These are phyloP conservation scores for Spathaspora passalidarum DNA, from an alignment of 805 yeast genomes.

Conservation along the genomic window DNA sequence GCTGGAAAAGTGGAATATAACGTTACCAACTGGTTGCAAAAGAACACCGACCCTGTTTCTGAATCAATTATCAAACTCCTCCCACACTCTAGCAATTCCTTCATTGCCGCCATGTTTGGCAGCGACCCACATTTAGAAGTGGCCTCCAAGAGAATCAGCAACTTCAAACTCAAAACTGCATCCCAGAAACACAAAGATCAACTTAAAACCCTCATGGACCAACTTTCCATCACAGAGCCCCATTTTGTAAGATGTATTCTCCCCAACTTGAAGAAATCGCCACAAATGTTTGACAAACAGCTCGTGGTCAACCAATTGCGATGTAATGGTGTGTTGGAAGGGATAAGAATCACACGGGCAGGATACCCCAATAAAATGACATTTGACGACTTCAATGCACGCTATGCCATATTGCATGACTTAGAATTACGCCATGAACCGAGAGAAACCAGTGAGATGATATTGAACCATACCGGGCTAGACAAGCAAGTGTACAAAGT, in stretches of 20 bases:
- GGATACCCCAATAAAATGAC: conserved; percentile 94
- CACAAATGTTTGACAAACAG: conserved; percentile 67
- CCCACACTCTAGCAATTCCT: conserved; percentile 51
- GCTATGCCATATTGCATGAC: conserved; percentile 60
- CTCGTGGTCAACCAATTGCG: conserved; percentile 85
- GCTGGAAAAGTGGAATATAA: conserved; percentile 96
- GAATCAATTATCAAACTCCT: conserved; percentile 67
- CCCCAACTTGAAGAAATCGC: conserved; percentile 76
- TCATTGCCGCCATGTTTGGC: conserved; percentile 56
- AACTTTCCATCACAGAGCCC: conserved; percentile 79
- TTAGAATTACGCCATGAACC: conserved; percentile 45
- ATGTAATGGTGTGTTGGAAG: conserved; percentile 97
- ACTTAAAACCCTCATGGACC: conserved; percentile 64
- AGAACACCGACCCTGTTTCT: conserved; percentile 89
- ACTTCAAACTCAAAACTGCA: conserved; percentile 51
- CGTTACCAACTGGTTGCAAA: conserved; percentile 89
- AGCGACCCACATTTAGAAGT: conserved; percentile 25
- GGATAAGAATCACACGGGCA: conserved; percentile 93
- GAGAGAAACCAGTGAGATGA: conserved; percentile 66
- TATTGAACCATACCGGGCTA: conserved; percentile 60
- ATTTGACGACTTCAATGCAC: conserved; percentile 71
- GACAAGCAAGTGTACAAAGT: conserved; percentile 59
- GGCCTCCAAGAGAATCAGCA: conserved; percentile 35
- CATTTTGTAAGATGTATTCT: conserved; percentile 95
- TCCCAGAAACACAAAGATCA: conserved; percentile 90